Evolutionary conservation across 2,329 filamentous ascomycete species (phyloP).

Genomic region (Helotiales sp.): DNA sequence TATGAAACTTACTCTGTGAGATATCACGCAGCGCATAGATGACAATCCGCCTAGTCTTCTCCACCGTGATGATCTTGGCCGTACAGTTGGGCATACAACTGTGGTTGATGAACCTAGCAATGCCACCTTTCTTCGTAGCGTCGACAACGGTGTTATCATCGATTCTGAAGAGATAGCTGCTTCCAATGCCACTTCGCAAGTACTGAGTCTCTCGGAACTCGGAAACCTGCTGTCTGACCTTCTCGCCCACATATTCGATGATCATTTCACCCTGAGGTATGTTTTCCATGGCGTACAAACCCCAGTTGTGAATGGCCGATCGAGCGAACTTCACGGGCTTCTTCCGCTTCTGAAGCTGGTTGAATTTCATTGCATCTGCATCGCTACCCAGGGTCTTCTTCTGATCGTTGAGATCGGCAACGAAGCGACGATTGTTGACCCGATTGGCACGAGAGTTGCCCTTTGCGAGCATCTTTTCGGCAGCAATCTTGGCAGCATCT

Average conservation of each 20-base stretch:
- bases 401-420: conserved; percentile 93
- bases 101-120: conserved; percentile 98
- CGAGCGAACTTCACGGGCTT: conserved; percentile 98
- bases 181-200: conserved; percentile 93
- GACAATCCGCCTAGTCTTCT: conserved; percentile 96
- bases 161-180: conserved; percentile 96
- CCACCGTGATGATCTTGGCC: conserved; percentile 98
- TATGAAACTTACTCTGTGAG: conserved; percentile 74
- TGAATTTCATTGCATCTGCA: conserved; percentile 92
- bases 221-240: conserved; percentile 95
- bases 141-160: conserved; percentile 98
- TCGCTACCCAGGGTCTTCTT: conserved; percentile 83
- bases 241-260: conserved; percentile 98
- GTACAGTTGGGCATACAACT: conserved; percentile 98
- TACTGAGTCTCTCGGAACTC: conserved; percentile 92
- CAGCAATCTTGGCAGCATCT: conserved; percentile 70
- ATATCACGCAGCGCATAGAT: conserved; percentile 98
- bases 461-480: conserved; percentile 80
- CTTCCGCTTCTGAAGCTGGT: conserved; percentile 98
- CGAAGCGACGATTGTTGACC: conserved; percentile 90
- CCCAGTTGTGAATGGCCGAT: conserved; percentile 99
- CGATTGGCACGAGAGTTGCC: conserved; percentile 91
- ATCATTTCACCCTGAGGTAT: conserved; percentile 99
- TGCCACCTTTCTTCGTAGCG: conserved; percentile 97
- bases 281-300: conserved; percentile 95